These are phyloP conservation scores for Pichia pseudocactophila DNA, from an alignment of 805 yeast species.

Conservation along the genomic window DNA sequence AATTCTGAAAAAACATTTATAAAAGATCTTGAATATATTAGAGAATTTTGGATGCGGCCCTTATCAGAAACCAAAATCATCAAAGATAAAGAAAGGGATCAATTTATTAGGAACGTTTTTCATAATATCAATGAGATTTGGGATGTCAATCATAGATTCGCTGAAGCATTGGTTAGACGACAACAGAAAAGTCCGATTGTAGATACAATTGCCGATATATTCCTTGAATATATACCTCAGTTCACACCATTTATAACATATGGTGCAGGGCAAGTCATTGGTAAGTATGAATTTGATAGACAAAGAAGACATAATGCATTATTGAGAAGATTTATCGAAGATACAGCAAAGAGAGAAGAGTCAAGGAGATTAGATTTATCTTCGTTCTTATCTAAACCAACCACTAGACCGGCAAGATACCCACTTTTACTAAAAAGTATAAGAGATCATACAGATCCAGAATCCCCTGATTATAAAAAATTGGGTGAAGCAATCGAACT, in stretches of 20 bases:
- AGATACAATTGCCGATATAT: constrained; percentile 77
- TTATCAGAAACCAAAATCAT: constrained; percentile 78
- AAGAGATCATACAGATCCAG: constrained; percentile 71
- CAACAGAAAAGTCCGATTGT: constrained; percentile 83
- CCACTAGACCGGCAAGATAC: constrained; percentile 92
- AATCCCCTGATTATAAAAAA: constrained; percentile 60
- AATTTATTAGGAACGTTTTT: constrained; percentile 85
- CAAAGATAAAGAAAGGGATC: constrained; percentile 81
- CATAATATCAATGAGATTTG: constrained; percentile 83
- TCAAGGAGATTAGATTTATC: constrained; percentile 84
- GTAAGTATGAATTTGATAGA: constrained; percentile 89
- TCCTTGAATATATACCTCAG: constrained; percentile 71
- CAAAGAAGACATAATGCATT: constrained; percentile 85
- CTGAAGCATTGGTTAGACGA: constrained; percentile 82
- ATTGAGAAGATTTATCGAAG: constrained; percentile 90
- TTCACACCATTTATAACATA: constrained; percentile 91
- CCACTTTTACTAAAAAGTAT: constrained; percentile 78
- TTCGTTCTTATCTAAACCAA: constrained; percentile 89
- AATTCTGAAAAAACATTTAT: constrained; percentile 94
- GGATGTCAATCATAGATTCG: constrained; percentile 71
- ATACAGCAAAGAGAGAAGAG: constrained; percentile 76
- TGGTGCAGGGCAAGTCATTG: constrained; percentile 92
- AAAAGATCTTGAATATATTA: constrained; percentile 83
- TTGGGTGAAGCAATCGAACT: constrained; percentile 66
- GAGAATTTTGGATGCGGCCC: constrained; percentile 92